Base-by-base conservation (phyloP, 192 early-diverging fungal genomes). In the Rhizophagus prolifer region DNA sequence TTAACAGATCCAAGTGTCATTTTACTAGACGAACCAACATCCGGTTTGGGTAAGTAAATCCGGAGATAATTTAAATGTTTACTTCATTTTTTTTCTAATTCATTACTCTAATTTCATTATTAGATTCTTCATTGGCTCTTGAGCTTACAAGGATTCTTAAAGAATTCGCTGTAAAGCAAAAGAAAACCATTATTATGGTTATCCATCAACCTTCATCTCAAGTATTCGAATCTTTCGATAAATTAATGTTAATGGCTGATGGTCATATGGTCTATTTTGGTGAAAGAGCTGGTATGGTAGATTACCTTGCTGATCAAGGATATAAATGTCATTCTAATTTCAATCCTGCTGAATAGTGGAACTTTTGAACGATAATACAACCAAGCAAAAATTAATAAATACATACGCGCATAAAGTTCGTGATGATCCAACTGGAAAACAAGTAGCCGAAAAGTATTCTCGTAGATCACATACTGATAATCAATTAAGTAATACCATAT, bases 151-250 rank as follows among this genome's bases (percentile, higher is more conserved):
- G 41, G 5, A 74, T 60, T 41, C 23, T 74, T n/a, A 74, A 74
- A 61, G 72, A 60, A 60, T 34, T 74, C 9, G 59, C 72, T 4
- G 25, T 19, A 4, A 30, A 74, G 7, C 72, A 61, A 36, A 9
- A 16, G 84, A 90, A 81, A 85, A 93, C 84, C 12, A 87, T 95
- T 13, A 83, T 98, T 25, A 91, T 94, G 82, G 94, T 93, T 9
- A 94, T 98, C 73, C 96, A 98, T 79, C 95, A 96, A 81, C 96
- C 96, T 26, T 87, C 88, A 59, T 92, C 91, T 5, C 90, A 94
- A 70, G 88, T 95, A 61, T 96, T 92, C 36, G 72, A 86, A 79
- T 67, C 90, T 54, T 88, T 94, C 30, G 91, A 94, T 76, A 91
- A 92, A 34, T 80, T 94, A 26, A 72, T 93, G 13, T 61, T 94